Evolutionary conservation across 2,329 filamentous ascomycete genomes (phyloP).

Genomic region (Cadophora gregata): DNA sequence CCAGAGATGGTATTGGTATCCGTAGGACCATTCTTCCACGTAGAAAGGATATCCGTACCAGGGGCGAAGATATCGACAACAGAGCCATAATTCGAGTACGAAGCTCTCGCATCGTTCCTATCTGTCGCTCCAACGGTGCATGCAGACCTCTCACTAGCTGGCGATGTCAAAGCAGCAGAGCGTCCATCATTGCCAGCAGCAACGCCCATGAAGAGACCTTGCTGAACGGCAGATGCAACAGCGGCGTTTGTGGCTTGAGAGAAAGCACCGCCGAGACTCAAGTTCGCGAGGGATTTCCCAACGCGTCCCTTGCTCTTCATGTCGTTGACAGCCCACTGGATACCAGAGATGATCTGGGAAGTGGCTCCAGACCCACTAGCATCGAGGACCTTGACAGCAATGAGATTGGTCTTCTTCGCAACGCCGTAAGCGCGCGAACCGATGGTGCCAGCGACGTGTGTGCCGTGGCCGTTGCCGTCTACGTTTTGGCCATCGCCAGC

Average conservation of each 20-base stretch:
- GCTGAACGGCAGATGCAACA: neutral
- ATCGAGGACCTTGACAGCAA: conserved; percentile 14
- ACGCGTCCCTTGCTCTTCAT: conserved; percentile 1
- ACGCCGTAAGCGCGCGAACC: conserved; percentile 12
- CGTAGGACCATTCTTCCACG: neutral
- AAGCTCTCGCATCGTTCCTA: neutral
- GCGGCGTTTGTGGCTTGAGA: conserved; percentile 7
- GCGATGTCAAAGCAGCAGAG: neutral
- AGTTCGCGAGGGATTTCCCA: conserved; percentile 4
- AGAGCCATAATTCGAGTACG: conserved; percentile 13
- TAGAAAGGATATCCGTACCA: neutral
- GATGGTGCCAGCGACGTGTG: conserved; percentile 5
- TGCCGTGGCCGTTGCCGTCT: conserved; percentile 16
- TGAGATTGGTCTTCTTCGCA: conserved; percentile 7
- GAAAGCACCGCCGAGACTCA: conserved; percentile 1
- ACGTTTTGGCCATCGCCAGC: conserved; percentile 7
- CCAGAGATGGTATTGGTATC: conserved; percentile 8
- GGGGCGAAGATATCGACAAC: conserved; percentile 8
- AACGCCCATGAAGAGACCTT: conserved; percentile 5
- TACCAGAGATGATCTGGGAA: conserved; percentile 9
- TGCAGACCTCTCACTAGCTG: neutral
- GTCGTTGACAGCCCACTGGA: conserved; percentile 14
- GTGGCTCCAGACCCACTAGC: neutral
- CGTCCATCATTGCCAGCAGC: conserved; percentile 11
- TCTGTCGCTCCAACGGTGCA: conserved; percentile 11